Base-by-base conservation (phyloP, 2,329 filamentous ascomycete genomes). In the Fusarium pseudoanthophilum region DNA sequence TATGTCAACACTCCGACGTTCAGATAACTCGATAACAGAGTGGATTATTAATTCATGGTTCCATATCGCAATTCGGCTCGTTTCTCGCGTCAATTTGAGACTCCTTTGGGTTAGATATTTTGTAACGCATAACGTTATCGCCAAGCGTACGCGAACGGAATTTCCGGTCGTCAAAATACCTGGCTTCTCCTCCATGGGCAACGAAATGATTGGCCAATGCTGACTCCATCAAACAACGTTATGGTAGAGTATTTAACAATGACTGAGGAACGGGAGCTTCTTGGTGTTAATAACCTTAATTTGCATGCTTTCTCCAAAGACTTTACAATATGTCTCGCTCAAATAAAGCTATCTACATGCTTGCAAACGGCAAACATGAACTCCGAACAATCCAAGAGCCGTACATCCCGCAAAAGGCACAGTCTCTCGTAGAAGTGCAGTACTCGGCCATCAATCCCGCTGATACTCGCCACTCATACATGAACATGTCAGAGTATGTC, bases 401-500 rank as follows among this genome's bases (percentile, higher is more conserved):
- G 0, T 73, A 72, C 4, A 3, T 61, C 1, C 70, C 64, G 1
- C 32, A 53, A 2, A 16, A 28, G 1, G 56, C 49, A 11, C 69
- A 72, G 1, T 70, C 70, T 1, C 51, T 72, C 7, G 60, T 72
- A 14, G 45, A 72, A n/a, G 70, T 72, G 26, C 60, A 70, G 8
- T 73, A 72, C 21, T 72, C 70, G 0, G 69, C 60, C 8, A 73
- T 72, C n/a, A 72, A 72, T 0, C 70, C 70, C 3, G 70, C 70
- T 10, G 70, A 72, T 16, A 73, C 69, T 3, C 69, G 69, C 1
- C 70, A 72, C 10, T 66, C 53, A 28, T 70, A 51, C n/a, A 56
- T 59, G 64, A 30, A 40, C 2, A 66, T 58, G 60, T 58, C 60
- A 2, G 52, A 66, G 2, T 65, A 58, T 2, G 51, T 73, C 3